phyloP scores from a whole-genome alignment of 176 grass and related monocot genomes.

The Ampelocalamus luodianensis region DNA sequence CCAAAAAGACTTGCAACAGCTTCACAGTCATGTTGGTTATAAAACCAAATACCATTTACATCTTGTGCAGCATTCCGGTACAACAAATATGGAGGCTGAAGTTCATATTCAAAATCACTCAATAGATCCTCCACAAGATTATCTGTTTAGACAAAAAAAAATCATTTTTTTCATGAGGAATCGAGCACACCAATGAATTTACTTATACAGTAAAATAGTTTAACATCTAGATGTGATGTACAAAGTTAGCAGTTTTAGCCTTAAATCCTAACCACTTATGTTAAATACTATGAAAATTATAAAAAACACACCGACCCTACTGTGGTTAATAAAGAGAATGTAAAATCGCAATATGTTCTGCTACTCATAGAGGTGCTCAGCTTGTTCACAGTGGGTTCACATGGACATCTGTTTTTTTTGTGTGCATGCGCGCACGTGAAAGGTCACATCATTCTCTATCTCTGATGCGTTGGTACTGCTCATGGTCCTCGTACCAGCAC shows the following conservation, averaged over 20 bases:
- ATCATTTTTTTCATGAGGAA: conserved; percentile 10
- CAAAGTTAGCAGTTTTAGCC: not conserved
- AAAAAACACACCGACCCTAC: conserved; percentile 17
- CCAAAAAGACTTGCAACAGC: conserved; percentile 79
- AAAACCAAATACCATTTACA: conserved; percentile 98
- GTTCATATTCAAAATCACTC: conserved; percentile 93
- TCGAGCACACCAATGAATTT: not conserved
- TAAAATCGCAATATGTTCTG: not conserved
- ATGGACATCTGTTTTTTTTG: not conserved
- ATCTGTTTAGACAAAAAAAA: conserved; percentile 52
- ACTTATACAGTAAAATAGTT: not conserved
- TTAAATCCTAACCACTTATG: not conserved
- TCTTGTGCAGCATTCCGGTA: conserved; percentile 89
- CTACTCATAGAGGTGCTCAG: not conserved
- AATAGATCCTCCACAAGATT: conserved; percentile 96
- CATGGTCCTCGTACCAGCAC: too few relatives aligned
- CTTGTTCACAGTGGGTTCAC: not conserved
- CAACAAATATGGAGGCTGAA: conserved; percentile 88
- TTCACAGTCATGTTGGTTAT: conserved; percentile 82
- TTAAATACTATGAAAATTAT: not conserved
- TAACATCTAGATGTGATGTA: not conserved
- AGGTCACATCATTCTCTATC: not conserved
- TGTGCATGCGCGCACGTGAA: not conserved
- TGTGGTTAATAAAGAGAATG: not conserved
- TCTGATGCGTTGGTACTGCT: too few relatives aligned